Percentiles rank a stretch among this genome's conserved stretches.
Evolutionary conservation across 768 basidiomycete species (phyloP).

Genomic region (Xerocomellus chrysenteron): DNA sequence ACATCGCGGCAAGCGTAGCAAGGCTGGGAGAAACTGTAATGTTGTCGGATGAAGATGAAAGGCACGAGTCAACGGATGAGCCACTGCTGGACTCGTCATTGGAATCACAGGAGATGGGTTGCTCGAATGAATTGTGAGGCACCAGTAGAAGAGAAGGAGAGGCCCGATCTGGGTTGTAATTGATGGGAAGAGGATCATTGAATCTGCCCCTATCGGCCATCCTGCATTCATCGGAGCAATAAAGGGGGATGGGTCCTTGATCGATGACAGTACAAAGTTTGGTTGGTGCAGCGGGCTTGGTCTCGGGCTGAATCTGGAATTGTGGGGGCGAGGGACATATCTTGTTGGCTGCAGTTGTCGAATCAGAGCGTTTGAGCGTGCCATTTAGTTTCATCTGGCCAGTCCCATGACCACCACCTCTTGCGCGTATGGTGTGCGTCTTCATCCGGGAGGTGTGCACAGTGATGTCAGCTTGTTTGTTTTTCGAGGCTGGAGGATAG

Average conservation of each 20-base stretch:
- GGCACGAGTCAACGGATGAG: conserved; percentile 38
- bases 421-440: conserved; percentile 37
- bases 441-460: conserved; percentile 35
- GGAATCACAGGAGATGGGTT: conserved; percentile 28
- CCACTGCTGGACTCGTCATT: conserved; percentile 43
- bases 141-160: conserved; percentile 41
- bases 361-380: conserved; percentile 44
- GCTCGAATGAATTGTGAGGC: conserved; percentile 39
- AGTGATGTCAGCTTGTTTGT: conserved; percentile 23
- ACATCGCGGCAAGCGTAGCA: conserved; percentile 39
- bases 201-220: conserved; percentile 52
- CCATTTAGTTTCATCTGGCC: conserved; percentile 63
- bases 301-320: conserved; percentile 19
- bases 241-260: conserved; percentile 75
- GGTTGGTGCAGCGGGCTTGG: conserved; percentile 34
- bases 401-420: conserved; percentile 58
- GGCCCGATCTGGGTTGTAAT: conserved; percentile 48
- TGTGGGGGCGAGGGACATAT: conserved; percentile 14
- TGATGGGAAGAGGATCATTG: conserved; percentile 41
- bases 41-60: conserved; percentile 26
- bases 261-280: conserved; percentile 72
- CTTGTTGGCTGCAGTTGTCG: conserved; percentile 20
- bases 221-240: conserved; percentile 80
- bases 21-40: conserved; percentile 30
- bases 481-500: conserved; percentile 24